phyloP scores from a whole-genome alignment of 352 stramenopile genomes.

The Globisporangium okanoganense region DNA sequence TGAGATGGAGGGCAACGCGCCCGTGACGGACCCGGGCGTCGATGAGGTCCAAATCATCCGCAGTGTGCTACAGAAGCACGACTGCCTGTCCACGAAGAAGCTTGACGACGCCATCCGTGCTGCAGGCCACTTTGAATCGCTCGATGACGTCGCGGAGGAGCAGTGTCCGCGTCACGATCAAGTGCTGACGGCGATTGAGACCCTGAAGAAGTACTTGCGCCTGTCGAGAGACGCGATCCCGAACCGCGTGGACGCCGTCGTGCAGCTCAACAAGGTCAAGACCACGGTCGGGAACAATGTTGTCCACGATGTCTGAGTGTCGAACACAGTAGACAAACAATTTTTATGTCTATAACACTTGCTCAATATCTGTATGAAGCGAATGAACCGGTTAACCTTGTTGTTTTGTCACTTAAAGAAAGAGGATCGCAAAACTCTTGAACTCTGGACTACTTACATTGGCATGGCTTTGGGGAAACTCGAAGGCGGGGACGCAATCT shows the following conservation, averaged over 20 bases:
- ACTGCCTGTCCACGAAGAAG: slow-evolving; percentile 59
- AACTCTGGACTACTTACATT: neutral
- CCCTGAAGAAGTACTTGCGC: slow-evolving; percentile 76
- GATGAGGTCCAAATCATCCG: slow-evolving; percentile 84
- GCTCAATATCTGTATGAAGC: slow-evolving; percentile 6
- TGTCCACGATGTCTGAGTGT: slow-evolving; percentile 27
- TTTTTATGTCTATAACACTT: neutral
- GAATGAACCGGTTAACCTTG: neutral
- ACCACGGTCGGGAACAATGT: slow-evolving; percentile 30
- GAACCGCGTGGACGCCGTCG: slow-evolving; percentile 54
- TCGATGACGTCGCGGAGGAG: slow-evolving; percentile 52
- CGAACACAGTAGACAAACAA: neutral
- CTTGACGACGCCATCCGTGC: slow-evolving; percentile 53
- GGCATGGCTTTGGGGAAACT: neutral
- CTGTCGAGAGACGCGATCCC: slow-evolving; percentile 45
- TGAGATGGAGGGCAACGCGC: slow-evolving; percentile 74
- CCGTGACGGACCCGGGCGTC: slow-evolving; percentile 70
- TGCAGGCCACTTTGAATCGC: slow-evolving; percentile 40
- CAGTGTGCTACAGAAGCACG: slow-evolving; percentile 78
- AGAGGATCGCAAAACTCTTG: neutral
- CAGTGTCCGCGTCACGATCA: slow-evolving; percentile 44
- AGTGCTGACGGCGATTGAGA: slow-evolving; percentile 52
- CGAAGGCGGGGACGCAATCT: neutral
- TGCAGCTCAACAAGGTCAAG: slow-evolving; percentile 75
- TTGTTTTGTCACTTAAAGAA: neutral